phyloP scores from a whole-genome alignment of 192 early-diverging fungal genomes.

The Haplosporangium gracile region DNA sequence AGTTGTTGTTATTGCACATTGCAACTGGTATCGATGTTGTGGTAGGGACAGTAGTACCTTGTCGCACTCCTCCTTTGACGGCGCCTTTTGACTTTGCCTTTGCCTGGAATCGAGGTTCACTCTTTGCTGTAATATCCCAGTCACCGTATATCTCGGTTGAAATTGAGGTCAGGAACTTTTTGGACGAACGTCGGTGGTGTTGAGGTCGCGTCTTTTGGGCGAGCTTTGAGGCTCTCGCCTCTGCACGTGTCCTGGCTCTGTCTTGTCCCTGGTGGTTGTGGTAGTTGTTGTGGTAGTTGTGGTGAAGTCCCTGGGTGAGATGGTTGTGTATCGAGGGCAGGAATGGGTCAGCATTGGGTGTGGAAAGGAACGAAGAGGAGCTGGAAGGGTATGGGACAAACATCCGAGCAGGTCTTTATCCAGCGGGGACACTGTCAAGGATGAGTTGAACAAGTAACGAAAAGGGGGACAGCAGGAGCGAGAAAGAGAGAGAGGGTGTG shows the following conservation, averaged over 20 bases:
- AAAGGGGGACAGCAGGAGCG: background rate
- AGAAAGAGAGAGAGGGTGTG: background rate
- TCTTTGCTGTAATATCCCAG: constrained; percentile 45
- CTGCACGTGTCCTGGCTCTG: constrained; percentile 12
- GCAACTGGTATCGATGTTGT: background rate
- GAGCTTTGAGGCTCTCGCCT: constrained; percentile 28
- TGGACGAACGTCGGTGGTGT: constrained; percentile 23
- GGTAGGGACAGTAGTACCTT: background rate
- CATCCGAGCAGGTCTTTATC: constrained; percentile 26
- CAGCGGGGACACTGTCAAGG: background rate
- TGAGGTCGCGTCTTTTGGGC: constrained; percentile 10
- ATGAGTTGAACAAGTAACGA: background rate
- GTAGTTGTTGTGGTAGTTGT: background rate
- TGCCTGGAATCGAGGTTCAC: constrained; percentile 19
- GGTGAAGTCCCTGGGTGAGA: constrained; percentile 17
- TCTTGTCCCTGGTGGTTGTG: background rate
- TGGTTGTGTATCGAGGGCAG: background rate
- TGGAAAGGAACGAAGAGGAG: background rate
- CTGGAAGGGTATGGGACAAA: constrained; percentile 22
- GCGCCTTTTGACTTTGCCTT: background rate
- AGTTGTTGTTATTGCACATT: background rate
- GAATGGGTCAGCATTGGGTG: background rate
- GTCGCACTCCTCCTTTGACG: constrained; percentile 5
- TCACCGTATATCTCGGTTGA: constrained; percentile 37
- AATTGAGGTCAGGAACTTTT: constrained; percentile 38